phyloP scores from a whole-genome alignment of 164 flowering plant genomes.

The Paratinospora sagittata region DNA sequence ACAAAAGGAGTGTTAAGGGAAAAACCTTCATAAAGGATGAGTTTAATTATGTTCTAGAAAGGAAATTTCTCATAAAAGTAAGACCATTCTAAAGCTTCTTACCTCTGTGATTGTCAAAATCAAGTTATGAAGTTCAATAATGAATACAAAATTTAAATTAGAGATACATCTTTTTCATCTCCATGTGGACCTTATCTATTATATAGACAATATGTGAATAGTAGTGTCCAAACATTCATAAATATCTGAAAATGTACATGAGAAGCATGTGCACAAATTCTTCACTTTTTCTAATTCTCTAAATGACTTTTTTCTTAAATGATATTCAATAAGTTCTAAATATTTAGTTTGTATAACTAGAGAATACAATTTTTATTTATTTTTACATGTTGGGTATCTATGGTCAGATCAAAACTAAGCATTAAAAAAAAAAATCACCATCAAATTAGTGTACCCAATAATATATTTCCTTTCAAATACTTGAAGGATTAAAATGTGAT shows the following conservation, averaged over 20 bases:
- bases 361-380: background rate
- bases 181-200: background rate
- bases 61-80: background rate
- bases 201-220: background rate
- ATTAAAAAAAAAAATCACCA: background rate
- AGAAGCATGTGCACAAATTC: background rate
- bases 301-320: background rate
- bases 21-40: background rate
- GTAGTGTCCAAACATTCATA: background rate
- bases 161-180: background rate
- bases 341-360: background rate
- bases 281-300: background rate
- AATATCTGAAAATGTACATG: background rate
- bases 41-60: background rate
- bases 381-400: background rate
- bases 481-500: too few relatives aligned
- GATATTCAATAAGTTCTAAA: too few relatives aligned
- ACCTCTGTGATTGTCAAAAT: too few relatives aligned
- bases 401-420: background rate
- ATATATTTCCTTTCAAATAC: background rate
- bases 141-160: background rate
- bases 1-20: background rate
- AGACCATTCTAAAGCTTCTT: background rate
- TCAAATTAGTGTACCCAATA: background rate
- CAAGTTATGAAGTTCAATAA: background rate